phyloP scores from a whole-genome alignment of 2,329 filamentous ascomycete genomes.

The Monosporascus sp. region DNA sequence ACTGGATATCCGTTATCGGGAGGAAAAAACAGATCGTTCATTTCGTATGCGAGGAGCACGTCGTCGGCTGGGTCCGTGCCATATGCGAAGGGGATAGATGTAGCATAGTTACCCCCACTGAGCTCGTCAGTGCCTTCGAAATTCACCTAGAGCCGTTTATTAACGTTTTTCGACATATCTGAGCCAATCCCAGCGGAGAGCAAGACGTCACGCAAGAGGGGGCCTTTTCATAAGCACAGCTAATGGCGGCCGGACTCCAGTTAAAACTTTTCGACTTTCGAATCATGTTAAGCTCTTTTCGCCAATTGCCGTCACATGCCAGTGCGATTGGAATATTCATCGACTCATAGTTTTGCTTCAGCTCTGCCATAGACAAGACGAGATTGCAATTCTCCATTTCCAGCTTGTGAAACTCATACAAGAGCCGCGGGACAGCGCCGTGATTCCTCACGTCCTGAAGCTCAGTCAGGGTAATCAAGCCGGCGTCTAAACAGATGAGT shows the following conservation, averaged over 20 bases:
- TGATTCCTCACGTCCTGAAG: constrained; percentile 50
- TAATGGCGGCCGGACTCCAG: constrained; percentile 39
- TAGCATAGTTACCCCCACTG: constrained; percentile 30
- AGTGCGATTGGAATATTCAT: background rate
- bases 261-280: constrained; percentile 43
- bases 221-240: constrained; percentile 46
- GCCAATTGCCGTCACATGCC: constrained; percentile 15
- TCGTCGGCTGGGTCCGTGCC: constrained; percentile 42
- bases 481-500: constrained; percentile 37
- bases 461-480: constrained; percentile 45
- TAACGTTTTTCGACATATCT: constrained; percentile 23
- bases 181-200: constrained; percentile 32
- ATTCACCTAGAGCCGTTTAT: constrained; percentile 29
- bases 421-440: constrained; percentile 43
- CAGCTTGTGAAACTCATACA: constrained; percentile 42
- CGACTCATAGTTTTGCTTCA: constrained; percentile 30
- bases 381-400: constrained; percentile 36
- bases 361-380: constrained; percentile 37
- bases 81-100: constrained; percentile 38
- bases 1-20: constrained; percentile 42
- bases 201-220: constrained; percentile 39
- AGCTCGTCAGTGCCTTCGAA: constrained; percentile 45
- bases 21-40: constrained; percentile 39
- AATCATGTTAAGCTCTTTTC: constrained; percentile 48
- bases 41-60: constrained; percentile 42